These are phyloP conservation scores for Starmerella vitae DNA, from an alignment of 805 yeast genomes.

Conservation along the genomic window DNA sequence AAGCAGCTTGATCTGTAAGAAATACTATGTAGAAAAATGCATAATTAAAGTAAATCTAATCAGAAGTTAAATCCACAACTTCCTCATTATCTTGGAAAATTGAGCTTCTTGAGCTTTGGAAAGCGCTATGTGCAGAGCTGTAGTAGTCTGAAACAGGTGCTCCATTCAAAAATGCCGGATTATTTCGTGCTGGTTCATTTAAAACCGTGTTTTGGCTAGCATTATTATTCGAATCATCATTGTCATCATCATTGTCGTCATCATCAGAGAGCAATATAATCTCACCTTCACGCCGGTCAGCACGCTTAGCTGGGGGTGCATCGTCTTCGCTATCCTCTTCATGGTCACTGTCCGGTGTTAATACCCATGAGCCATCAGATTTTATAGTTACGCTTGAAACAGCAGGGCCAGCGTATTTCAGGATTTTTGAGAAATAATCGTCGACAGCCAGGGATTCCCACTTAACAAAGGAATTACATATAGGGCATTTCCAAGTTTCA, in stretches of 20 bases:
- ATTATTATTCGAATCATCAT: too few relatives aligned
- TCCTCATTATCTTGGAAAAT: not conserved
- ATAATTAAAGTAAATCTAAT: not conserved
- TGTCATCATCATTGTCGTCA: conserved; percentile 4
- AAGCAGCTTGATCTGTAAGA: conserved; percentile 3
- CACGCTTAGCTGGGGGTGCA: conserved; percentile 1
- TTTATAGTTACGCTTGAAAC: conserved; percentile 55
- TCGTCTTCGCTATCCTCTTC: conserved; percentile 6
- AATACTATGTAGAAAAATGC: not conserved
- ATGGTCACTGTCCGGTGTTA: conserved; percentile 12
- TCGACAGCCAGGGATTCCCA: conserved; percentile 54
- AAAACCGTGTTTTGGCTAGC: too few relatives aligned
- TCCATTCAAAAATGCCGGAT: not conserved
- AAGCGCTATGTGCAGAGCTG: not conserved
- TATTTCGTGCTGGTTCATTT: too few relatives aligned
- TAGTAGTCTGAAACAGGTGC: not conserved
- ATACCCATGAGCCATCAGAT: conserved; percentile 63
- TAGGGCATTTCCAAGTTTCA: conserved; percentile 81
- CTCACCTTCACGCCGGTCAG: conserved; percentile 8
- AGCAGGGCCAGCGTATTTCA: conserved; percentile 39
- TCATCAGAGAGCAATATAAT: conserved; percentile 11
- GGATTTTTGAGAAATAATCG: conserved; percentile 55
- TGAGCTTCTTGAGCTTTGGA: not conserved
- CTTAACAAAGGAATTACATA: conserved; percentile 45
- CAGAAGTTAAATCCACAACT: not conserved